Percentiles rank a stretch among this genome's conserved stretches.
These are phyloP conservation scores for Hygrophorus pudorinus DNA, from an alignment of 768 basidiomycete genomes.

Conservation along the genomic window DNA sequence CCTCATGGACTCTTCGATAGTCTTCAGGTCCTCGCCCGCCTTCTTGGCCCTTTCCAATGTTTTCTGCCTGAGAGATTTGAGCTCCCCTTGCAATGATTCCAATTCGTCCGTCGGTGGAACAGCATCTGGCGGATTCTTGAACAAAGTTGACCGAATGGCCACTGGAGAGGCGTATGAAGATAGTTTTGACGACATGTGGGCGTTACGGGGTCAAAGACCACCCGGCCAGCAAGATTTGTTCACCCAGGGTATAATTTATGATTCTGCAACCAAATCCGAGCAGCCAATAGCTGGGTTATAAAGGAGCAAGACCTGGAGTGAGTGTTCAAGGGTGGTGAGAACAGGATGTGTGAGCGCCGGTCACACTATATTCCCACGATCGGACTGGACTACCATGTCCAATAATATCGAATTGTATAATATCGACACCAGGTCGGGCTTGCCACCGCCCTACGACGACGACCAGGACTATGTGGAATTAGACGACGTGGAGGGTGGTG, in stretches of 20 bases:
- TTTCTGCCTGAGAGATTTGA: conserved; percentile 40
- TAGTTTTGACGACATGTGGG: conserved; percentile 54
- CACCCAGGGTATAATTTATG: conserved; percentile 6
- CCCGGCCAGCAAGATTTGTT: conserved; percentile 2
- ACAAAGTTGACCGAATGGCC: conserved; percentile 46
- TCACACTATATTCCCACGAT: too few relatives aligned
- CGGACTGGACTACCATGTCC: too few relatives aligned
- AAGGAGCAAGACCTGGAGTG: not conserved
- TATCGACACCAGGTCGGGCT: too few relatives aligned
- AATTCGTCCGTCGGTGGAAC: conserved; percentile 70
- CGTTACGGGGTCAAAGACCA: conserved; percentile 6
- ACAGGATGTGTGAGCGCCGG: too few relatives aligned
- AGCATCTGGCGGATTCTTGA: conserved; percentile 53
- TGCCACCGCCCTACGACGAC: not conserved
- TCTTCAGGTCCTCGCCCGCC: conserved; percentile 64
- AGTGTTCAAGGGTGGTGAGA: too few relatives aligned
- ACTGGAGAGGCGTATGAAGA: conserved; percentile 36
- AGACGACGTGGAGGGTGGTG: conserved; percentile 21
- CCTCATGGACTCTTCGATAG: conserved; percentile 68
- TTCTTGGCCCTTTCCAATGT: conserved; percentile 59
- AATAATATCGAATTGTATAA: too few relatives aligned
- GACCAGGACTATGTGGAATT: conserved; percentile 23
- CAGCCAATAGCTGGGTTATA: conserved; percentile 7
- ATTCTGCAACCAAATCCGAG: conserved; percentile 10
- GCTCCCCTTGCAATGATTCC: conserved; percentile 52